Evolutionary conservation across 2,329 filamentous ascomycete species (phyloP), one percentile per base, ranked within the genome.

Genomic region (Emergomyces orientalis): DNA sequence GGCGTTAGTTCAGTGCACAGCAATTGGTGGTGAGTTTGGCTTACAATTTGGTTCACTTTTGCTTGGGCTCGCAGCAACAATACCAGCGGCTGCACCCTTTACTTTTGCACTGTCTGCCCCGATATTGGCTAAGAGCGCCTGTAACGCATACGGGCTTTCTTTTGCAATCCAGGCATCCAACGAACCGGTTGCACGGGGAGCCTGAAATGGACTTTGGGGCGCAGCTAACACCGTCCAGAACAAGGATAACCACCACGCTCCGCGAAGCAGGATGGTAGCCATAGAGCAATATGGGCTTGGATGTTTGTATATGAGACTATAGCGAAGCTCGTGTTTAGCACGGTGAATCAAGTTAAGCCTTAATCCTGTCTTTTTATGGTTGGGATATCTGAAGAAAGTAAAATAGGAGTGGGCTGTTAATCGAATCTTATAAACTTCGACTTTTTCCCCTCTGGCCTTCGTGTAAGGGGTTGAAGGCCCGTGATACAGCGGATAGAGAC

Each of bases 61-160:
- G 17, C 81, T 83, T n/a, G 83, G 84, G 65, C 82, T 84, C 1
- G 84, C 84, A 62, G 85, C 73, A 11, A 86, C 78, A 62, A 82
- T 76, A 37, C 83, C 83, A 2, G 80, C 72, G 52, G 71, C 73
- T 22, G 80, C 81, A 39, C 82, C 82, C 27, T 73, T 66, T 8
- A 77, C 81, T 62, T 78, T 76, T 6, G 75, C 75, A 22, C 82
- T 82, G 70, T 79, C 72, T 1, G 82, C 70, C 7, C 83, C 83
- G 62, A 85, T 82, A 68, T 86, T 86, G 68, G 80, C 78, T 51
- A 85, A 71, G 17, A 81, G 75, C 27, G 81, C 80, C 65, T 84
- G 77, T n/a, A 84, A 74, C 9, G 84, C 79, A 65, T 82, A 74
- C 0, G 74, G 70, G 49, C 75, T 77, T 69, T 85, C 78, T 3